Evolutionary conservation across 2,329 filamentous ascomycete species (phyloP), one percentile per base, ranked within the genome.

Genomic region (Fusarium domesticum): DNA sequence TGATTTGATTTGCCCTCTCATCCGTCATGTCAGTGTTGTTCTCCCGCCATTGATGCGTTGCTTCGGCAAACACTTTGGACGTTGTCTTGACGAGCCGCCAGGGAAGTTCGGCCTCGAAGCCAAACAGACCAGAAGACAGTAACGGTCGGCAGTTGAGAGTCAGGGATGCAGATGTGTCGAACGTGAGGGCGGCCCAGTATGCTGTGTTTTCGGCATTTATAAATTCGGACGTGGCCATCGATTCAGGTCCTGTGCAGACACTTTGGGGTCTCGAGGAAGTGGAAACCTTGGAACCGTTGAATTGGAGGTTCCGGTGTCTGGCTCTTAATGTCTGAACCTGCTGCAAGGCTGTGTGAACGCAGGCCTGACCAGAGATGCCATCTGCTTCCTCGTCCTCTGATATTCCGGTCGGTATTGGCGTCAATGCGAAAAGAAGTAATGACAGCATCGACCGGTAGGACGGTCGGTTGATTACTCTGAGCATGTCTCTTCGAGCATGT

Each of bases 111-210:
- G 53, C 54, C 6, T 64, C 59, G 15, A 63, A 64, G 0, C 63
- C 62, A 28, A 63, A 64, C 0, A 71, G 49, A 0, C 68, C 68
- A 1, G 69, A 69, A 0, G 68, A 70, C 3, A 71, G 60, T 1
- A 69, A 46, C 0, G 69, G 63, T 6, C 67, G 59, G 6, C 64
- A 67, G 19, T 70, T 70, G n/a, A 71, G 57, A 1, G 67, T 70
- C 4, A 72, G 42, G 1, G 69, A 70, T 1, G 64, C 64, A 0
- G 67, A 70, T 0, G 69, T 72, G 30, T 72, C 69, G 20, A 70
- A 71, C 0, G 65, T 69, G 6, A 72, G 42, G 3, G 69, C 69
- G 0, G 66, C 66, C 69, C 69, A 72, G 43, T 70, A 71, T 0
- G 63, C 65, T 10, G 61, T 66, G 40, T 63, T 70, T 47, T 72